Evolutionary conservation across 1,284 basidiomycete species (phyloP).

Genomic region (Ganoderma resinaceum): DNA sequence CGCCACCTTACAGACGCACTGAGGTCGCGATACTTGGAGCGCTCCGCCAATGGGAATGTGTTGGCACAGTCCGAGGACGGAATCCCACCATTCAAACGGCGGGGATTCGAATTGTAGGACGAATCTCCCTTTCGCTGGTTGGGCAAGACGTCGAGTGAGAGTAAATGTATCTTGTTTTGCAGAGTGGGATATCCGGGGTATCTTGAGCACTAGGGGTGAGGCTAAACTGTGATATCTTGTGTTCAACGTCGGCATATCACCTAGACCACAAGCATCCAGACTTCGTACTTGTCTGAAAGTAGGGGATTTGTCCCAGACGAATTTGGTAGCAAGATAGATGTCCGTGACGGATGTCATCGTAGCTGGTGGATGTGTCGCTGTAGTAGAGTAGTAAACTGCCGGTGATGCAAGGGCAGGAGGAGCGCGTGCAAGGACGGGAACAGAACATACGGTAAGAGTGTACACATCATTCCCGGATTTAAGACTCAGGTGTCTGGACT

Average conservation of each 20-base stretch:
- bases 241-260: too few species aligned
- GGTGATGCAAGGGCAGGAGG: too few species aligned
- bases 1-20: neutral
- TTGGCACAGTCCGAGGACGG: neutral
- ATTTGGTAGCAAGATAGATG: neutral
- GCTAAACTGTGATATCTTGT: too few species aligned
- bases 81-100: neutral
- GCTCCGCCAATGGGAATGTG: neutral
- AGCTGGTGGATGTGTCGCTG: too few species aligned
- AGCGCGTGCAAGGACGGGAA: too few species aligned
- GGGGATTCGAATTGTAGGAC: neutral
- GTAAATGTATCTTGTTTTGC: neutral
- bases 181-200: neutral
- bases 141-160: neutral
- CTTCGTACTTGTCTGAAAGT: neutral
- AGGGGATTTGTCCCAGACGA: neutral
- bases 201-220: neutral
- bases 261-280: neutral
- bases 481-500: neutral
- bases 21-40: neutral
- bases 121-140: neutral
- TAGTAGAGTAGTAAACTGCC: too few species aligned
- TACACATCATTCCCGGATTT: neutral
- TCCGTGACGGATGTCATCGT: too few species aligned
- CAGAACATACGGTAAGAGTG: neutral